phyloP scores from a whole-genome alignment of 23 red algal species.

The Agarophyton chilense region DNA sequence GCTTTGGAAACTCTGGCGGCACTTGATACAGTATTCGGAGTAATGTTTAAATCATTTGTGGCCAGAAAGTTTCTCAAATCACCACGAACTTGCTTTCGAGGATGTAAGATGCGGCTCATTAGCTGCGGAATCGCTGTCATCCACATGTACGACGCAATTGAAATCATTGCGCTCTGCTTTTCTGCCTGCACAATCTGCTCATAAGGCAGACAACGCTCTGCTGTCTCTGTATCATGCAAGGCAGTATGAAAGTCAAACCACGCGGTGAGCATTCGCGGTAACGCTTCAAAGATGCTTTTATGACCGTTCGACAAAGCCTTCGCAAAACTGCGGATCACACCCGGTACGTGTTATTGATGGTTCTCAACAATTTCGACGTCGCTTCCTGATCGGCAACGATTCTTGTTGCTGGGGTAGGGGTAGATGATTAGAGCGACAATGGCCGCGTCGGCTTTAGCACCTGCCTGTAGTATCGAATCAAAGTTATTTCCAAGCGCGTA shows the following conservation, averaged over 20 bases:
- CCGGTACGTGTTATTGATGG: conserved; percentile 4
- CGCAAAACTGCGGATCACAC: conserved; percentile 58
- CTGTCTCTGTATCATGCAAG: neutral
- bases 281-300: conserved; percentile 78
- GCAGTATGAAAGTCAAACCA: conserved; percentile 84
- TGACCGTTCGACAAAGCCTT: conserved; percentile 62
- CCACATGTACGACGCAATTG: conserved; percentile 84
- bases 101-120: conserved; percentile 75
- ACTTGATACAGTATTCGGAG: no score
- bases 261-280: conserved; percentile 86
- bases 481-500: conserved; percentile 82
- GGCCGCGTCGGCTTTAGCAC: conserved; percentile 10
- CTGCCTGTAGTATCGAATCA: conserved; percentile 67
- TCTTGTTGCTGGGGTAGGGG: no score
- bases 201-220: neutral
- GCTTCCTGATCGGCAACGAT: neutral
- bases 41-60: no score
- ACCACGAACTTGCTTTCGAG: conserved; percentile 43
- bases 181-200: conserved; percentile 11
- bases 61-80: conserved; percentile 63
- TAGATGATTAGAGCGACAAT: no score
- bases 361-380: neutral
- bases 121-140: conserved; percentile 90
- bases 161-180: conserved; percentile 34
- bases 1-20: no score